Evolutionary conservation across 2,329 filamentous ascomycete species (phyloP), one percentile per base, ranked within the genome.

Genomic region (Aspergillus eucalypticola): DNA sequence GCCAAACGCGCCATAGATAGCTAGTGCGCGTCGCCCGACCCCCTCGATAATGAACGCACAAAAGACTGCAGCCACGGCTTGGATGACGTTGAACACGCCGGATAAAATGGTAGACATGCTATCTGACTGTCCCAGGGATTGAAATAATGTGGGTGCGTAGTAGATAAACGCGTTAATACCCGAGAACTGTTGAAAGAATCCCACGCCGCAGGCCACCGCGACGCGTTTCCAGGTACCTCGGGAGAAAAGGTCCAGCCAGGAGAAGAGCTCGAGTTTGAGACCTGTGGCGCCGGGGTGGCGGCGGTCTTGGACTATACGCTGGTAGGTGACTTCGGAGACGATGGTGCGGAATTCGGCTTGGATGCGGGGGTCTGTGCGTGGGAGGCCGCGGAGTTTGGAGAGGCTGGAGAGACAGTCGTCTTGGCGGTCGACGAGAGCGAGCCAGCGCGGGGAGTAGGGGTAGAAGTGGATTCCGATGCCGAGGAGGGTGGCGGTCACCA

Each of bases 91-190:
- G 15, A 66, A 67, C 8, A 67, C 57, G 0, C 67, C 66, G 85
- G 72, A 91, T 88, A 67, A 90, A 82, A 59, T 88, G 86, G 4
- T 87, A 87, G 7, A 88, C 84, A 73, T 90, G 88, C 46, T 90
- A 81, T 32, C 84, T 77, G 29, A 81, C 68, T 91, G 68, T 89
- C 90, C 61, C 82, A 83, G 60, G 1, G 64, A 64, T 19, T 51
- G 29, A 10, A 68, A 69, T 1, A 69, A 62, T 0, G 60, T 63
- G 0, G 88, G 88, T 0, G 86, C 85, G 64, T 90, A 89, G 76
- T 83, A 79, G 60, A 83, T 80, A 66, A 79, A 82, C 17, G 81
- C 75, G 78, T 82, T 83, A 11, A 84, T 73, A 3, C 71, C 73
- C 49, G n/a, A 29, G 4, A 35, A 35, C 3, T 55, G 27, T 27